Base-by-base conservation (phyloP, 768 basidiomycete species). In the Naganishia vaughanmartiniae region DNA sequence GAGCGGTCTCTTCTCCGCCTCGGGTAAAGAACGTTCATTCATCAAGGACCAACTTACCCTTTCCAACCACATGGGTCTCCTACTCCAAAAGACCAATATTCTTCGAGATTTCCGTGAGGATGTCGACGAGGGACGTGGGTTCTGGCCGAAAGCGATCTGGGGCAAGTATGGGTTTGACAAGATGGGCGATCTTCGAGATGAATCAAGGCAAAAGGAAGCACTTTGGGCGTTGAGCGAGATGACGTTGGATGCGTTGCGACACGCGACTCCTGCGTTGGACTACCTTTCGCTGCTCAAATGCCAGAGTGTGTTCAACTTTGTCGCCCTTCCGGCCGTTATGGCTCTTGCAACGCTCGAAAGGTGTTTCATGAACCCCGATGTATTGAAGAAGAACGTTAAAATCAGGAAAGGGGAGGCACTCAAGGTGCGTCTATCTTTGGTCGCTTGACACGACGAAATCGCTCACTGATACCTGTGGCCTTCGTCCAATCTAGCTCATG, bases 31-130 rank as follows among this genome's bases (percentile, higher is more conserved):
- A 80, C 85, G 84, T 0, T 76, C 85, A 0, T 90, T 87, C 84
- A 82, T 99, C 42, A 88, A 85, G 33, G 83, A 86, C 33, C 91
- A 96, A 78, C 87, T 96, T 71, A 90, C 90, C 74, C 85, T 98
- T 2, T 88, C 90, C 76, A 95, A 96, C 83, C 90, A 90, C 12
- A 92, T 96, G 89, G 95, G 95, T n/a, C 85, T 93, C 34, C 84
- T 97, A 54, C 87, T 99, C 14, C 95, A 99, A 81, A 99, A 99
- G 83, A 96, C 93, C 31, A 99, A 99, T 81, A 96, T 99, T 81
- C 91, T 93, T 67, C 91, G 95, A 70, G 95, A 99, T 81, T 91
- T 87, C 83, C 87, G 90, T 54, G 95, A 99, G 81, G 95, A 99
- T 80, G 85, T 87, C 17, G 89, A 94, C 53, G 85, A 94, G 30